Evolutionary conservation across 257 asterid genomes (phyloP), one percentile per base, ranked within the genome.

Genomic region (Solanum gandarillasii): DNA sequence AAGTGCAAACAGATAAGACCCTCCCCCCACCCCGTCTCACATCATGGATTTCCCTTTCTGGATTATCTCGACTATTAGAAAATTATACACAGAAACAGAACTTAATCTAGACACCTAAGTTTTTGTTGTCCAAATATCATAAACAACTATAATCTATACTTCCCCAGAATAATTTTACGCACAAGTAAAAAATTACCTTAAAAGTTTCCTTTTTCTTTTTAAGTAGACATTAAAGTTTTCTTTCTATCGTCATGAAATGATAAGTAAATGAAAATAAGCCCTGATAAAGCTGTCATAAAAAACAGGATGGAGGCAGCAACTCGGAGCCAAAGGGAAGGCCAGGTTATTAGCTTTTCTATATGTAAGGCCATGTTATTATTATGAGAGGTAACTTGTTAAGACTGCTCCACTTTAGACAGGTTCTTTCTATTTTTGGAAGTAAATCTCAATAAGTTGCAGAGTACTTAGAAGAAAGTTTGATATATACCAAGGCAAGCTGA

Each of bases 401-500:
- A 48, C 41, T 1, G 18, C 62, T 48, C 25, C 43, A 18, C 68
- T 48, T 48, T 7, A 87, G 20, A 78, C 65, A 65, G 39, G 58
- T 85, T 35, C 55, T 72, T 74, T 76, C 25, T 21, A 71, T 75
- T 36, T 68, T 74, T 73, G 58, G 31, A 29, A 71, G 82, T 78
- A 89, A 62, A 67, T 82, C 70, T 48, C 21, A 21, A 82, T 27
- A 48, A 86, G 87, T 73, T 46, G 88, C 73, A 89, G 36, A 87
- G 70, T 71, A 52, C 62, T 0, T 52, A 46, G 65, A 60, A 88
- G 72, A 88, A 86, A 70, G 39, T 82, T 82, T 20, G 31, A 29
- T 82, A 31, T 89, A 48, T 87, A 97, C 99, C 99, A 97, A 79
- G 99, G 99, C 94, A 97, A 89, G 91, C 99, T 91, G 89, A 97